Evolutionary conservation across 2,329 filamentous ascomycete species (phyloP), one percentile per base, ranked within the genome.

Genomic region (Blastomyces silverae): DNA sequence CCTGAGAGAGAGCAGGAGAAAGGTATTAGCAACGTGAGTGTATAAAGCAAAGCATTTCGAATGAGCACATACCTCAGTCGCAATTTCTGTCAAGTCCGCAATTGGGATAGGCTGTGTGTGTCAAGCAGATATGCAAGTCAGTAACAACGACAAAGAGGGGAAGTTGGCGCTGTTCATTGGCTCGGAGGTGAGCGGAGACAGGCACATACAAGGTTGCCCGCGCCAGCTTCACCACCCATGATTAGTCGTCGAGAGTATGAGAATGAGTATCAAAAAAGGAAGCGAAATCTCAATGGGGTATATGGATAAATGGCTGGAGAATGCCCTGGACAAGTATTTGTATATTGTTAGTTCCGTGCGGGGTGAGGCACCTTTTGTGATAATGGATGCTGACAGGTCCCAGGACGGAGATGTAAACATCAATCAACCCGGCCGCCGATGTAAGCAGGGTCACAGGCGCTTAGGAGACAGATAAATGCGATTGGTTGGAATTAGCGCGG

Each of bases 1-100:
- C 92, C 92, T 96, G 68, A 58, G 57, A n/a, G 57, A n/a, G 53
- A 63, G 31, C 46, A 37, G 31, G 63, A 60, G 64, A 62, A 60
- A 61, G 62, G 28, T 37, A 28, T 61, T 37, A 50, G 44, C 39
- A 28, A 22, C 70, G 22, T 3, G 22, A 25, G 13, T 7, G 11
- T 28, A 7, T 22, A 17, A 55, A 34, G n/a, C 2, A 4, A 4
- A 20, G 20, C 20, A 7, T 8, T 34, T 10, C 5, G 25, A 2
- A 20, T 7, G 34, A 25, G 62, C 66, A 80, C 85, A 73, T 84
- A 93, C 90, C 82, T 93, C 89, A 75, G 85, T 87, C 71, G 90
- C 88, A 76, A 96, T 93, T 81, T 94, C 90, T 80, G 89, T 89
- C 70, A 96, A 85, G 69, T 91, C 84, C 73, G 86, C 87, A 71